Base-by-base conservation (phyloP, 208 protist species). In the Trypanosoma brucei region DNA sequence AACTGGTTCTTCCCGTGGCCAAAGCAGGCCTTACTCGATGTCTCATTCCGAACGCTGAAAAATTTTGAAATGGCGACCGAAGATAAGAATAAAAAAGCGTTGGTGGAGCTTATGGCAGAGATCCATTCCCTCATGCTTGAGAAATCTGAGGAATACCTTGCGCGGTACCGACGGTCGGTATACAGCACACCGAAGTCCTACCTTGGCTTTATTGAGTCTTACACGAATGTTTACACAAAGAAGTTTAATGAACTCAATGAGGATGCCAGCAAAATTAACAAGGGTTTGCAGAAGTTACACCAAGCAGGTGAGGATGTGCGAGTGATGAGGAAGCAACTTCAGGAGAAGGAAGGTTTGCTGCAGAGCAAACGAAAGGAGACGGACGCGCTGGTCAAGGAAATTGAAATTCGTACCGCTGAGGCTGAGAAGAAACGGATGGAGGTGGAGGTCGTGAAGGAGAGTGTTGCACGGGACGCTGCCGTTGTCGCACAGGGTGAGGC, bases 1-100 rank as follows among this genome's bases (percentile, higher is more conserved):
- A 98, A 99, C 79, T 99, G 97, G 97, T 99, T 99, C 91, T 95
- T 98, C 70, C 93, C 95, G 53, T 99, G 97, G 98, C 96, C 98
- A 13, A 88, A 95, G 67, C 86, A 98, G 76, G 97, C 95, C 14
- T 72, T 99, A 55, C 65, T 91, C 2, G 90, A 97, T 64, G 96
- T 98, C 36, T 94, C 95, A 7, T 83, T 81, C 33, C 83, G 85
- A 56, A 96, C 89, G 38, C 88, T 98, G 62, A 83, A 79, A 56
- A 71, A 68, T 55, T 97, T 98, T 77, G 78, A 95, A 62, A 97
- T 98, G 84, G 92, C 93, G 4, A 94, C 89, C 3, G 88, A 94
- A 9, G 81, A 91, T 50, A 84, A 92, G 71, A 86, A 88, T 70
- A 96, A 96, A 78, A 73, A 88, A 58, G 80, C 78, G 54, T 78